These are phyloP conservation scores for Borovskyia barvae DNA, from an alignment of 208 protist genomes.

Conservation along the genomic window DNA sequence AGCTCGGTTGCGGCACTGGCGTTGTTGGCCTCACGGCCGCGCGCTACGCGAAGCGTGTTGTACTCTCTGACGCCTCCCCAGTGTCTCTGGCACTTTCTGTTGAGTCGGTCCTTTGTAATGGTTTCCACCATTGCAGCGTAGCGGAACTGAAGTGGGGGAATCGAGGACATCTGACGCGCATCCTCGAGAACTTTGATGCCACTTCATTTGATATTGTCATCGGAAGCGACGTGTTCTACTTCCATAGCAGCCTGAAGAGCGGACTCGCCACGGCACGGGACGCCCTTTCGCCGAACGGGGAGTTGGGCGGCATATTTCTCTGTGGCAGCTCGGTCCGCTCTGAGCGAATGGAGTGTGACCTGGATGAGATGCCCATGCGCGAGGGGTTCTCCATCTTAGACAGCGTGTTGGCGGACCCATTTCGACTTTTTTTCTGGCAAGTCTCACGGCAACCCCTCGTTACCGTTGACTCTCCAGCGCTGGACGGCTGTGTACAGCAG, in stretches of 20 bases:
- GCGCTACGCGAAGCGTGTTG: slow-evolving; percentile 27
- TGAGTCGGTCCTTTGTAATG: slow-evolving; percentile 10
- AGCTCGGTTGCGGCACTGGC: slow-evolving; percentile 65
- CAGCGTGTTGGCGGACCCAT: slow-evolving; percentile 12
- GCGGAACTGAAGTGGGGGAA: slow-evolving; percentile 37
- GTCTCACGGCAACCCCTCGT: too few relatives aligned
- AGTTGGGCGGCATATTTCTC: slow-evolving; percentile 18
- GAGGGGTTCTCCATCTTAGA: slow-evolving; percentile 27
- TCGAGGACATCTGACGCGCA: slow-evolving; percentile 21
- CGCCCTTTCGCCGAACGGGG: slow-evolving; percentile 11
- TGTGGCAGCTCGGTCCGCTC: slow-evolving; percentile 52
- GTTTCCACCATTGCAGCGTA: slow-evolving; percentile 22
- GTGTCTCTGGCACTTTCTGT: slow-evolving; percentile 45
- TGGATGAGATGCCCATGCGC: slow-evolving; percentile 30
- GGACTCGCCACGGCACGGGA: slow-evolving; percentile 35
- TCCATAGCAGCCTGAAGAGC: slow-evolving; percentile 28
- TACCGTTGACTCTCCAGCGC: too few relatives aligned
- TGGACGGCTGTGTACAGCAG: too few relatives aligned
- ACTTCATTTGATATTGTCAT: slow-evolving; percentile 53
- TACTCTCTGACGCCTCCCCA: slow-evolving; percentile 46
- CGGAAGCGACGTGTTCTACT: slow-evolving; percentile 72
- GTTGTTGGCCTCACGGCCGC: slow-evolving; percentile 37
- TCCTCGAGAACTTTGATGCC: slow-evolving; percentile 15
- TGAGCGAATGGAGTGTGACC: slow-evolving; percentile 52
- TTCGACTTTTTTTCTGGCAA: slow-evolving; percentile 44